A percentile compares a stretch with the other conserved stretches of the same genome.
These are phyloP conservation scores for Mollisia scopiformis DNA, from an alignment of 2,329 filamentous ascomycete genomes.

Conservation along the genomic window DNA sequence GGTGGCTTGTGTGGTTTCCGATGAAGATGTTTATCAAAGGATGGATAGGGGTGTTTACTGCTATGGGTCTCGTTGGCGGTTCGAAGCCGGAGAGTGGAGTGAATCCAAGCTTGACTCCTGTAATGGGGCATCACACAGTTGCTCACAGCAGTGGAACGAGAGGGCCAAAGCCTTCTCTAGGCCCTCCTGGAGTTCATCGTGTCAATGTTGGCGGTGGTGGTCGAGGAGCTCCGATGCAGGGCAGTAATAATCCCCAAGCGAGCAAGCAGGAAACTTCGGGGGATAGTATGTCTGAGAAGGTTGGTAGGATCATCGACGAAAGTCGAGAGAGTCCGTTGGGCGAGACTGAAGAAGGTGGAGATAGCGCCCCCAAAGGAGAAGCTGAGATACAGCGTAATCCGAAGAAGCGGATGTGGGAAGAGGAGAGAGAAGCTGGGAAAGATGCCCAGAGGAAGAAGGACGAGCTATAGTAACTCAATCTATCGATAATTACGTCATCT, in stretches of 20 bases:
- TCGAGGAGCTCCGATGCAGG: conserved; percentile 28
- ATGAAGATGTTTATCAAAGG: conserved; percentile 67
- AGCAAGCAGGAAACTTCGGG: conserved; percentile 20
- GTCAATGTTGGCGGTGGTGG: conserved; percentile 48
- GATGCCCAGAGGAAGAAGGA: conserved; percentile 33
- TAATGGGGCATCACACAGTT: conserved; percentile 15
- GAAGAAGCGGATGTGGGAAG: conserved; percentile 66
- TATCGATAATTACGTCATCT: neutral
- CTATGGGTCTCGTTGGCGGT: conserved; percentile 45
- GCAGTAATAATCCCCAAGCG: conserved; percentile 25
- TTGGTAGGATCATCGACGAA: conserved; percentile 57
- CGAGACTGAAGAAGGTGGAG: conserved; percentile 37
- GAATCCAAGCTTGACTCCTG: conserved; percentile 25
- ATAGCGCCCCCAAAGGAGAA: conserved; percentile 36
- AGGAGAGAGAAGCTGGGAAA: conserved; percentile 42
- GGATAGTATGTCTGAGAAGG: conserved; percentile 50
- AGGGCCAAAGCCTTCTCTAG: conserved; percentile 12
- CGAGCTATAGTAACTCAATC: conserved; percentile 30
- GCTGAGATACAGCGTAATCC: conserved; percentile 47
- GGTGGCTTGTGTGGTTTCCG: conserved; percentile 87
- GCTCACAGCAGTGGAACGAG: conserved; percentile 28
- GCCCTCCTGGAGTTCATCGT: conserved; percentile 43
- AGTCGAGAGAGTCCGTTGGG: conserved; percentile 36
- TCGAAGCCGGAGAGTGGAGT: conserved; percentile 10
- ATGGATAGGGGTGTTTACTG: conserved; percentile 57